These are phyloP conservation scores for Cystobasidium slooffiae DNA, from an alignment of 1,284 basidiomycete species.

Conservation along the genomic window DNA sequence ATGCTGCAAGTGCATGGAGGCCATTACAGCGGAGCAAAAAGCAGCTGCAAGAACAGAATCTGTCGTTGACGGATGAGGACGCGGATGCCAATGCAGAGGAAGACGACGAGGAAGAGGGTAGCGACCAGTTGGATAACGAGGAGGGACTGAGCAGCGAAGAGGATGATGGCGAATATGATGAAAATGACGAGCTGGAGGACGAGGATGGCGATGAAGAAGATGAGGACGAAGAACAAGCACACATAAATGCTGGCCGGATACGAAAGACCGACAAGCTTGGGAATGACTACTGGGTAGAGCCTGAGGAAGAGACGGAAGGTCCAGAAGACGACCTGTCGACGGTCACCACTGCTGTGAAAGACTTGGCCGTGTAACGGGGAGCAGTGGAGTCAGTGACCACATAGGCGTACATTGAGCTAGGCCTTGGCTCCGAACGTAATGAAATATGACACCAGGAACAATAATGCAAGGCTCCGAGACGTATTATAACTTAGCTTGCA, in stretches of 20 bases:
- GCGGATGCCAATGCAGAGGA: neutral
- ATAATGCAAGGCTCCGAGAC: no score
- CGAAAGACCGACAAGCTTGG: slow-evolving; percentile 34
- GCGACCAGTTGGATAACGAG: slow-evolving; percentile 52
- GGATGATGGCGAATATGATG: slow-evolving; percentile 57
- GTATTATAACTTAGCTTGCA: no score
- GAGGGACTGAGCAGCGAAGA: slow-evolving; percentile 49
- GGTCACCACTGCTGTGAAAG: neutral
- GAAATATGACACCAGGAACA: no score
- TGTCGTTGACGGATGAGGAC: slow-evolving; percentile 17
- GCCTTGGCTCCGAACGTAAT: no score
- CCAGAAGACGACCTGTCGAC: slow-evolving; percentile 13
- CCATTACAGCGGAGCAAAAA: slow-evolving; percentile 34
- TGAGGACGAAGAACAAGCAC: slow-evolving; percentile 56
- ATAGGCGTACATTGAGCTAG: no score
- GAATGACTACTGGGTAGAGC: slow-evolving; percentile 28
- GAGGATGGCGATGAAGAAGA: slow-evolving; percentile 53
- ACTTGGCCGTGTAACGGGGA: neutral
- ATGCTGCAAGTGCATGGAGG: slow-evolving; percentile 50
- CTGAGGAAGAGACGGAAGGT: neutral
- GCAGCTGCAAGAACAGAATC: slow-evolving; percentile 11
- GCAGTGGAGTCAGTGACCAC: neutral
- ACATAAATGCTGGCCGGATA: slow-evolving; percentile 35
- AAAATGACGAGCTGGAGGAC: slow-evolving; percentile 53
- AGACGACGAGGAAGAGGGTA: slow-evolving; percentile 51